Base-by-base conservation (phyloP, 1,139 yeast genomes). In the Pichia sorboxylosa region DNA sequence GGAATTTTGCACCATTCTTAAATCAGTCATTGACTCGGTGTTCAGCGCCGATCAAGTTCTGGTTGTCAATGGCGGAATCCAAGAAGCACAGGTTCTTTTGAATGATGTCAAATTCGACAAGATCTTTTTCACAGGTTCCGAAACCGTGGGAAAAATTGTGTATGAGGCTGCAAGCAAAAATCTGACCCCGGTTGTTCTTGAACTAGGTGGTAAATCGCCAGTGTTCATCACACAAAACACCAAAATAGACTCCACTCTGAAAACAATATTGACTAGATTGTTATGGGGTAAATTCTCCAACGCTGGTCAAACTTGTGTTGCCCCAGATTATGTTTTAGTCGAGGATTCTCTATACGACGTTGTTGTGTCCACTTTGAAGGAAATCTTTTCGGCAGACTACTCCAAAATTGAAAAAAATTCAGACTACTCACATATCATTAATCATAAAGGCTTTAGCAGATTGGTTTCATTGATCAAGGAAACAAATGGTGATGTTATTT, bases 131-230 rank as follows among this genome's bases (percentile, higher is more conserved):
- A 87, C 97, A 8, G 97, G 97, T 20, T 76, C 81, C 33, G 69
- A 73, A 16, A 49, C 52, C 13, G 94, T 85, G 17, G 97, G 95
- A 28, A 72, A 69, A 27, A 71, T 83, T 38, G 72, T 87, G 29
- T 81, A 92, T 20, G 62, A 66, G 40, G 81, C 81, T 31, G 96
- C 96, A 1, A 94, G 93, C 6, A 76, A 82, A 55, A 68, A 72
- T 24, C 63, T 87, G 47, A 83, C 94, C 1, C 97, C 97, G 1
- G 69, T 69, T 15, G 58, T 81, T 18, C 64, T 90, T 40, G 97
- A 87, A 57, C 64, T 90, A 30, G 97, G 97, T 32, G 96, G 96
- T n/a, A 85, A 85, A 53, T 78, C 90, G 4, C 96, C 96, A 0
- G 82, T 73, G 1, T 65, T 85, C 42, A 61, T 85, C 9, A 69